Conservation (phyloP, 2,329 filamentous ascomycete species). For the Cladosporium sp. region DNA sequence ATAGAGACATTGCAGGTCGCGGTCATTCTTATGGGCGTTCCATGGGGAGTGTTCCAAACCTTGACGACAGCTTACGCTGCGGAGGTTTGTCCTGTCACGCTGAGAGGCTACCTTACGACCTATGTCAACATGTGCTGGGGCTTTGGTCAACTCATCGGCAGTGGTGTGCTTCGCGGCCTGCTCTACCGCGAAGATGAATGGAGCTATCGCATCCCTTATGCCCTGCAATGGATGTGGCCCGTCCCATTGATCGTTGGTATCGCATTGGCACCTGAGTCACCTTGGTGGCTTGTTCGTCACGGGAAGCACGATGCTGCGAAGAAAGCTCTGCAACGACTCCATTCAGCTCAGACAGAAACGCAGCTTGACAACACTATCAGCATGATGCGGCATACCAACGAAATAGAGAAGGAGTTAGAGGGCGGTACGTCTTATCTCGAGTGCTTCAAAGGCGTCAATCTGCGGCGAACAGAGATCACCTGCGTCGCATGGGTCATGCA, state of each 20-base stretch:
- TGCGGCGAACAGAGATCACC: conserved; percentile 35
- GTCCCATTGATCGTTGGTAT: conserved; percentile 29
- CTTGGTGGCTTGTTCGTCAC: conserved; percentile 29
- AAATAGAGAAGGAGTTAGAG: conserved; percentile 25
- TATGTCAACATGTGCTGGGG: conserved; percentile 46
- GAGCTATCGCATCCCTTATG: conserved; percentile 41
- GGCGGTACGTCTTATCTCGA: conserved; percentile 31
- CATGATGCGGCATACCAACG: conserved; percentile 36
- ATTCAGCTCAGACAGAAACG: conserved; percentile 8
- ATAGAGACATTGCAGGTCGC: conserved; percentile 40
- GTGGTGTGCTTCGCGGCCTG: conserved; percentile 30
- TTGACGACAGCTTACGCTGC: background rate
- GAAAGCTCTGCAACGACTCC: background rate
- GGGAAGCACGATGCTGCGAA: conserved; percentile 29
- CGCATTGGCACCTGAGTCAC: conserved; percentile 30
- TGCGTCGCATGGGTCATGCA: conserved; percentile 31
- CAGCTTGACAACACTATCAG: conserved; percentile 25
- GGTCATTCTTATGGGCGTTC: background rate
- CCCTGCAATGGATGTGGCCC: conserved; percentile 47
- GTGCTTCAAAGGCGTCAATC: conserved; percentile 40
- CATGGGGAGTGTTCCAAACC: background rate
- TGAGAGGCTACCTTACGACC: conserved; percentile 29
- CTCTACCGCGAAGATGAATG: conserved; percentile 21
- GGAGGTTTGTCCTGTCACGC: background rate
- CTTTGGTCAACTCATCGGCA: conserved; percentile 34